A percentile compares a stretch with the other conserved stretches of the same genome.
These are phyloP conservation scores for Paecilomyces formosus DNA, from an alignment of 2,329 filamentous ascomycete species.

Conservation along the genomic window DNA sequence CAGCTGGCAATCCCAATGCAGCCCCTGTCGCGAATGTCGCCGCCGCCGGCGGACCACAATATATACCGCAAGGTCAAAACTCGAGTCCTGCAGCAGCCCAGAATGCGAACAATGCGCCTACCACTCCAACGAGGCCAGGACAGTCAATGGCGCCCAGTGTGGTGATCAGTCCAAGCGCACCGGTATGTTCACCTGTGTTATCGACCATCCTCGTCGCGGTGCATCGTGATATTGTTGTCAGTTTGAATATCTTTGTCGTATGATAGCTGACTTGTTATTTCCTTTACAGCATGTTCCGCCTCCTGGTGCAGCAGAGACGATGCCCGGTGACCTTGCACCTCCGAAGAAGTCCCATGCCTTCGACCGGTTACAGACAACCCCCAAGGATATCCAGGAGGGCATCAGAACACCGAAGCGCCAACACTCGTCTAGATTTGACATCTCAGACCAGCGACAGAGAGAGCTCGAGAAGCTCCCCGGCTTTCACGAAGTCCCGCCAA, in stretches of 20 bases:
- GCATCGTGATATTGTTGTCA: not conserved
- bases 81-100: conserved; percentile 24
- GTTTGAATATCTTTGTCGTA: not conserved
- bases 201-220: not conserved
- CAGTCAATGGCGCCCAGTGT: conserved; percentile 71
- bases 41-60: conserved; percentile 29
- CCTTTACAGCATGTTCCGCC: conserved; percentile 71
- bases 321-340: conserved; percentile 93
- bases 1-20: conserved; percentile 15
- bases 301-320: conserved; percentile 89
- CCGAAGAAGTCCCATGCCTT: conserved; percentile 91
- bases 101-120: conserved; percentile 43
- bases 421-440: conserved; percentile 95
- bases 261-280: not conserved
- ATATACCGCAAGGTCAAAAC: conserved; percentile 23
- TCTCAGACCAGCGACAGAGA: conserved; percentile 79
- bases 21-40: conserved; percentile 20
- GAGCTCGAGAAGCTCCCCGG: conserved; percentile 96
- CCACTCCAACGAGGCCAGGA: conserved; percentile 57
- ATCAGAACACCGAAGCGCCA: conserved; percentile 92
- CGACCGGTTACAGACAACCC: conserved; percentile 83
- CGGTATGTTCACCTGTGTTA: conserved; percentile 52
- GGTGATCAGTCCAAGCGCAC: conserved; percentile 88
- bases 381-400: conserved; percentile 93
- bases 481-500: conserved; percentile 95